These are phyloP conservation scores for Lachnellula subtilissima DNA, from an alignment of 2,329 filamentous ascomycete genomes.

Conservation along the genomic window DNA sequence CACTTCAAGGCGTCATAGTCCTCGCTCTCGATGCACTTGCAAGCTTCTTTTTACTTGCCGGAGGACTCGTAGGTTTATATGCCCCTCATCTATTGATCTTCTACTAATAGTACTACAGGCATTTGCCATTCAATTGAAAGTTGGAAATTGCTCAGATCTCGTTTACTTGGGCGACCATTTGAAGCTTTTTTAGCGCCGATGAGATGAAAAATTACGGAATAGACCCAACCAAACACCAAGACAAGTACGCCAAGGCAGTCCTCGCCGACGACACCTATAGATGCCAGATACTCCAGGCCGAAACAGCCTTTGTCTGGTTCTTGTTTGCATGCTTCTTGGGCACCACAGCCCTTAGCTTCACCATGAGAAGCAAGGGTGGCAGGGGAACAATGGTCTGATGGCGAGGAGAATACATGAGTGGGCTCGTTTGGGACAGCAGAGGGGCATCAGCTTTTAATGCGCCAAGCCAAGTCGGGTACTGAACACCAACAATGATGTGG, in stretches of 20 bases:
- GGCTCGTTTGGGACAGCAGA: neutral
- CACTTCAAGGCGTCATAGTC: slow-evolving; percentile 21
- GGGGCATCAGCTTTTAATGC: neutral
- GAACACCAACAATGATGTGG: neutral
- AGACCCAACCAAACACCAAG: neutral
- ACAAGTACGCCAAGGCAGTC: neutral
- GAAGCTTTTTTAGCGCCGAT: slow-evolving; percentile 8
- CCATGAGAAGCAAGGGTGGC: slow-evolving; percentile 8
- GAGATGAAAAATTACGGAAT: slow-evolving; percentile 2
- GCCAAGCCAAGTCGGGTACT: neutral
- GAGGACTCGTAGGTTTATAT: slow-evolving; percentile 20
- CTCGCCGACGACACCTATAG: slow-evolving; percentile 8
- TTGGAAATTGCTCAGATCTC: slow-evolving; percentile 18
- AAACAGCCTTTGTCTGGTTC: slow-evolving; percentile 26
- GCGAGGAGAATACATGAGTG: neutral
- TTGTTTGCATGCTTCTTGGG: slow-evolving; percentile 15
- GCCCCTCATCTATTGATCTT: neutral
- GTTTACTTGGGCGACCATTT: slow-evolving; percentile 6
- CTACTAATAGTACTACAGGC: slow-evolving; percentile 16
- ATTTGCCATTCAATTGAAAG: slow-evolving; percentile 20
- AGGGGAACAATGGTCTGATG: slow-evolving; percentile 10
- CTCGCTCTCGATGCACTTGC: slow-evolving; percentile 22
- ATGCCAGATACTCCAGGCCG: slow-evolving; percentile 21
- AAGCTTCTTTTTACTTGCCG: slow-evolving; percentile 25
- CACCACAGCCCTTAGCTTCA: slow-evolving; percentile 15